These are phyloP conservation scores for Hyphopichia buzzinii DNA, from an alignment of 1,139 yeast species.

Conservation along the genomic window DNA sequence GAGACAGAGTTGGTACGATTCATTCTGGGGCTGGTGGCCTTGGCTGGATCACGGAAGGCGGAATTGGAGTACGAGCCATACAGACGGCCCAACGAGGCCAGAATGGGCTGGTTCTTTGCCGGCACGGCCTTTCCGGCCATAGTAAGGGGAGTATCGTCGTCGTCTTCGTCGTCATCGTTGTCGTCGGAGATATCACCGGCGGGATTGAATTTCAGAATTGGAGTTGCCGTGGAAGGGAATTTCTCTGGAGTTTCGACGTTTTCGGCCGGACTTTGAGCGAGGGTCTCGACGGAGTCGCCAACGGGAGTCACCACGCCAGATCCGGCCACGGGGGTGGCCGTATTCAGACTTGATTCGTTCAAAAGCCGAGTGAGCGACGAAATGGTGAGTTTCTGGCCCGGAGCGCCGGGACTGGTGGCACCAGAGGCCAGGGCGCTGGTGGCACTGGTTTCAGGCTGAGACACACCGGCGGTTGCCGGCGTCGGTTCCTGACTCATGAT, in stretches of 20 bases:
- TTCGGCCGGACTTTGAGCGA: conserved; percentile 1
- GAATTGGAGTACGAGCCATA: conserved; percentile 9
- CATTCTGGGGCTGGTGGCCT: conserved; percentile 37
- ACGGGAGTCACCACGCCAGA: conserved; percentile 9
- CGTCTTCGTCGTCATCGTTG: background rate
- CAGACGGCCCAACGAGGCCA: conserved; percentile 12
- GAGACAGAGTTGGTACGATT: conserved; percentile 45
- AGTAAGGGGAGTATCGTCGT: background rate
- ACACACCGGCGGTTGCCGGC: background rate
- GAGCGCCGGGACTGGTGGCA: conserved; percentile 2
- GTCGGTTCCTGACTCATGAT: background rate
- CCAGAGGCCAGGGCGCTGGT: background rate
- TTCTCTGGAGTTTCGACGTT: background rate
- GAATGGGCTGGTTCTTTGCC: conserved; percentile 11
- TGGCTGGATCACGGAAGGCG: conserved; percentile 17
- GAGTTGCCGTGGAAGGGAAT: background rate
- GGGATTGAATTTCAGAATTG: background rate
- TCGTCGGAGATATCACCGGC: too few species aligned
- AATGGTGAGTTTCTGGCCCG: conserved; percentile 17
- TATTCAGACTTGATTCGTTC: conserved; percentile 34
- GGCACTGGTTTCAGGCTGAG: background rate
- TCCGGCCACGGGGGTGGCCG: conserved; percentile 23
- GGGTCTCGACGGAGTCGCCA: conserved; percentile 6
- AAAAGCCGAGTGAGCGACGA: conserved; percentile 45
- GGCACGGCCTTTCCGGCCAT: conserved; percentile 10